Conservation (phyloP, 345 rosid genomes). For the Ceriops decandra region DNA sequence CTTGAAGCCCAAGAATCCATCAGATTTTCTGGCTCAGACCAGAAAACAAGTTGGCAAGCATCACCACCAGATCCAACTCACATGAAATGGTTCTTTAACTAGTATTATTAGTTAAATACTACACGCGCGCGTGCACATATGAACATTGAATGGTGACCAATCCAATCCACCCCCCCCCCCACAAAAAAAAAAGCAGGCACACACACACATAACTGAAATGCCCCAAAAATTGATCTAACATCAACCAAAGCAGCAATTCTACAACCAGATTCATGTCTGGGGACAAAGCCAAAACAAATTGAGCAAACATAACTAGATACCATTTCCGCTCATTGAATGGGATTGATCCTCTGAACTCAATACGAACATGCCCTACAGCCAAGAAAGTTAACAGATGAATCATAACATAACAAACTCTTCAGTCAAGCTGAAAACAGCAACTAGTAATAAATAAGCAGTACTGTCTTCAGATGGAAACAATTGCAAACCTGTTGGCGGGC, state of each 20-base stretch:
- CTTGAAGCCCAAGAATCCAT: background rate
- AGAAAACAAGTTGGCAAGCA: too few relatives aligned
- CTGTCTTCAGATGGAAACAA: background rate
- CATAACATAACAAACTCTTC: background rate
- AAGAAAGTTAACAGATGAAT: background rate
- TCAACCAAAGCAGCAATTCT: background rate
- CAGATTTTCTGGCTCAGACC: too few relatives aligned
- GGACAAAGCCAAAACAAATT: background rate
- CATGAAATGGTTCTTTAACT: too few relatives aligned
- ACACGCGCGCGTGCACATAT: too few relatives aligned
- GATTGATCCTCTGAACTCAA: slow-evolving; percentile 84
- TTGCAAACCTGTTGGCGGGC: slow-evolving; percentile 82
- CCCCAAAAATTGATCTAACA: too few relatives aligned
- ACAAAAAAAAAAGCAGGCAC: too few relatives aligned
- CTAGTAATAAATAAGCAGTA: background rate
- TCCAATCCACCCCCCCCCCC: too few relatives aligned
- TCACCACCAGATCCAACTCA: too few relatives aligned
- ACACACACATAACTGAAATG: too few relatives aligned
- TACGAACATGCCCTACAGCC: slow-evolving; percentile 61
- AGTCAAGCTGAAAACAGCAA: slow-evolving; percentile 8
- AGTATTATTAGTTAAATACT: too few relatives aligned
- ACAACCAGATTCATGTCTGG: background rate
- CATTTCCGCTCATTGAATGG: slow-evolving; percentile 87
- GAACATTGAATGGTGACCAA: too few relatives aligned
- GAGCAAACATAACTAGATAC: slow-evolving; percentile 30